Evolutionary conservation across 2,329 filamentous ascomycete genomes (phyloP).

Genomic region (Ophiostoma sp.): DNA sequence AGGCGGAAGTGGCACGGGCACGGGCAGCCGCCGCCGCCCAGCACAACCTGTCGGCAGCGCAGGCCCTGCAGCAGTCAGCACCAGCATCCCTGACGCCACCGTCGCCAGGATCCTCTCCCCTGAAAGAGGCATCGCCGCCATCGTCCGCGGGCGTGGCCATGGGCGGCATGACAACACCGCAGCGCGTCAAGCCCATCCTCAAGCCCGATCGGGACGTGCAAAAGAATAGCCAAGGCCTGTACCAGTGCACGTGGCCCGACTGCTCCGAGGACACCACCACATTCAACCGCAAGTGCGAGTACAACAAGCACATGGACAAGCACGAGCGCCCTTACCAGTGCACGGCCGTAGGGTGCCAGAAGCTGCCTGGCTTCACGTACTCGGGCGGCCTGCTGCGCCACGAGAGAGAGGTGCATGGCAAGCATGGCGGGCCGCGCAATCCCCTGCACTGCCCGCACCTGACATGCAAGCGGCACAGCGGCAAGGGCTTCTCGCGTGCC

Average conservation of each 20-base stretch:
- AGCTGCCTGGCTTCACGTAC: conserved; percentile 91
- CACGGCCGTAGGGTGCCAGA: conserved; percentile 74
- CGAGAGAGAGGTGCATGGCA: conserved; percentile 87
- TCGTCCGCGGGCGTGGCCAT: conserved; percentile 25
- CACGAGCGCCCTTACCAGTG: conserved; percentile 93
- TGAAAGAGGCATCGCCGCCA: conserved; percentile 31
- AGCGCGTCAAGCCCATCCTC: conserved; percentile 49
- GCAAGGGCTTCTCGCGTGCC: conserved; percentile 84
- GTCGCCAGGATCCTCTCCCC: conserved; percentile 25
- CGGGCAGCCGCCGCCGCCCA: not conserved
- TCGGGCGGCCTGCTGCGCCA: conserved; percentile 84
- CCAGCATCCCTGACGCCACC: conserved; percentile 2
- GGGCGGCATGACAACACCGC: not conserved
- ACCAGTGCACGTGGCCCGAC: conserved; percentile 64
- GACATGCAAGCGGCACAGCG: conserved; percentile 83
- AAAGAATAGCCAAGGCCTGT: conserved; percentile 68
- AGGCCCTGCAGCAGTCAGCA: not conserved
- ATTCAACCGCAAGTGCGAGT: conserved; percentile 84
- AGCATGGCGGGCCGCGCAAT: conserved; percentile 83
- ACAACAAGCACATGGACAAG: conserved; percentile 99
- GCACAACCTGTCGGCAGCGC: not conserved
- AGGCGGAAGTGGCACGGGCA: conserved; percentile 15
- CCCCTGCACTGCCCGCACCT: conserved; percentile 77
- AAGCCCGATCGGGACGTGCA: conserved; percentile 54
- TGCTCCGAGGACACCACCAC: conserved; percentile 60